phyloP scores from a whole-genome alignment of 179 eudicot species.

The Camellia oleifera region DNA sequence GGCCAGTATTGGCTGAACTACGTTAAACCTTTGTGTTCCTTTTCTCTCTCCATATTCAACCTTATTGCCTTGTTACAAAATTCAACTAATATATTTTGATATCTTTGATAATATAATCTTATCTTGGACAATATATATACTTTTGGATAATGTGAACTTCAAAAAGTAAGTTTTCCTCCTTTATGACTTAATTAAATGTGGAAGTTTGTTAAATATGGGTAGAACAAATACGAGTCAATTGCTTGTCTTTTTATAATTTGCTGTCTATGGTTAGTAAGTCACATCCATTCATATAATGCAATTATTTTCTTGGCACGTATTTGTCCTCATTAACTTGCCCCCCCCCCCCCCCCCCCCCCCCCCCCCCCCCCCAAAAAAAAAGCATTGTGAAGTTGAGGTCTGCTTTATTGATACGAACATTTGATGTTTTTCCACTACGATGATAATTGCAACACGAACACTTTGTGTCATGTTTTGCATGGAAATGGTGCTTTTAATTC shows the following conservation, averaged over 20 bases:
- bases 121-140: neutral
- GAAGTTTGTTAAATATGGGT: neutral
- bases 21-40: no score
- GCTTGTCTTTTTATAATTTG: neutral
- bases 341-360: no score
- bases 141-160: neutral
- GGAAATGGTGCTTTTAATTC: neutral
- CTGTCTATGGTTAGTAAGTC: neutral
- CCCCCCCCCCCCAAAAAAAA: no score
- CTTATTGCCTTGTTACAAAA: no score
- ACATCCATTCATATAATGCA: neutral
- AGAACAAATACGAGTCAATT: neutral
- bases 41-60: no score
- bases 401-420: neutral
- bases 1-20: no score
- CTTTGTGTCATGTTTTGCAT: neutral
- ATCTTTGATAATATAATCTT: no score
- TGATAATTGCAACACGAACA: neutral
- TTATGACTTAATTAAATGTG: neutral
- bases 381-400: neutral
- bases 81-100: no score
- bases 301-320: neutral
- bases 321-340: neutral
- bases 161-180: neutral
- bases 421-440: neutral